phyloP scores from a whole-genome alignment of 306 rosid genomes.

The Quercus parvula region DNA sequence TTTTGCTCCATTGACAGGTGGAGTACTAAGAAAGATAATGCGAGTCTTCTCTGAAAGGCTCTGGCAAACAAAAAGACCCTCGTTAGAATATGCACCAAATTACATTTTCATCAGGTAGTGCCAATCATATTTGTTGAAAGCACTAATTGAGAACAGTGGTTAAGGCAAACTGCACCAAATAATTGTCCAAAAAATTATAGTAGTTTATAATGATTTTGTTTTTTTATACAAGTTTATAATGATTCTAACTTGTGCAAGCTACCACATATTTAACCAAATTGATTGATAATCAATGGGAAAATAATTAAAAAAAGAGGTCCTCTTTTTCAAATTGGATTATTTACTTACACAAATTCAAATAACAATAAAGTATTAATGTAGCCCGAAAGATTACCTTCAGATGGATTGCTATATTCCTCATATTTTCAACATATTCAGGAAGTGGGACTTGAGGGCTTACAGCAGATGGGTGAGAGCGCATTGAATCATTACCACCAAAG shows the following conservation, averaged over 20 bases:
- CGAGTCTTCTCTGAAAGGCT: conserved; percentile 60
- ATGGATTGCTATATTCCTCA: conserved; percentile 70
- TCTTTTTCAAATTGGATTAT: not conserved
- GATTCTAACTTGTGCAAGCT: not conserved
- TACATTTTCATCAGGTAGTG: not conserved
- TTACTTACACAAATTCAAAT: not conserved
- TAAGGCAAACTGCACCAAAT: not conserved
- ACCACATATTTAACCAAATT: not conserved
- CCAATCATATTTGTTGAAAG: not conserved
- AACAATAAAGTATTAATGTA: not conserved
- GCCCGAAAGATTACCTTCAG: conserved; percentile 43
- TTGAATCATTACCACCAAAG: conserved; percentile 91
- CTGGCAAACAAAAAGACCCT: conserved; percentile 30
- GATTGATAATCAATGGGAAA: not conserved
- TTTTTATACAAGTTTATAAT: not conserved
- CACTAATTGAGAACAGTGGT: not conserved
- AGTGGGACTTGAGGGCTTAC: conserved; percentile 67
- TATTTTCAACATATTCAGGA: conserved; percentile 67
- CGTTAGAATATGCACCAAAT: conserved; percentile 1
- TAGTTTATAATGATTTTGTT: no score
- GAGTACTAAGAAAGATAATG: conserved; percentile 54
- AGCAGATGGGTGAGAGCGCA: conserved; percentile 51
- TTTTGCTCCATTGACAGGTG: conserved; percentile 53
- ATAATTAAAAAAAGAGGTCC: not conserved
- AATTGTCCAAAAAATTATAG: no score